Percentiles rank a stretch among this genome's conserved stretches.
Evolutionary conservation across 148 eudicot species (phyloP).

Genomic region (Camellia lanceoleosa): DNA sequence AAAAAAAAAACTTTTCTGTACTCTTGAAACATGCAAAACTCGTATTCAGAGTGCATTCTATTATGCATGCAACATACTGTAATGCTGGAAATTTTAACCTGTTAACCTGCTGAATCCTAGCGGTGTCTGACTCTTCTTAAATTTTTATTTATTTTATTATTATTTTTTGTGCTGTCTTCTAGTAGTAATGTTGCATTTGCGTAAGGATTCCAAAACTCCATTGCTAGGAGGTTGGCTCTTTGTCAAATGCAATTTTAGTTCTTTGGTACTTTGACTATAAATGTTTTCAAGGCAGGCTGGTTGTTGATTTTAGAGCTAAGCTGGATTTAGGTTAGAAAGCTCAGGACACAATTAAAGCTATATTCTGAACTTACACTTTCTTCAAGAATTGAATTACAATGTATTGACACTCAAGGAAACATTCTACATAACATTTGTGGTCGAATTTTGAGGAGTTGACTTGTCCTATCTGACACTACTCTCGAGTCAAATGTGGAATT

Average conservation of each 20-base stretch:
- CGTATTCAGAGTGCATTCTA: neutral
- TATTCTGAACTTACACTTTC: neutral
- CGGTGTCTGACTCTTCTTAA: neutral
- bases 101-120: neutral
- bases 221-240: neutral
- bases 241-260: neutral
- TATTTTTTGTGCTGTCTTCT: neutral
- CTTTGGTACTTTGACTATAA: neutral
- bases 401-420: neutral
- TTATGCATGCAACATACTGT: neutral
- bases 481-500: neutral
- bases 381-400: neutral
- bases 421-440: too few relatives aligned
- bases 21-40: neutral
- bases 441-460: neutral
- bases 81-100: neutral
- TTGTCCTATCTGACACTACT: neutral
- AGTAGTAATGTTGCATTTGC: neutral
- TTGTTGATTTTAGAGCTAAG: neutral
- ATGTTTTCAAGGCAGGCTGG: neutral
- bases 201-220: neutral
- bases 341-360: neutral
- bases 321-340: neutral
- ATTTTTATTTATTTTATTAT: neutral
- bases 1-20: neutral